These are phyloP conservation scores for Paecilomyces fulvus DNA, from an alignment of 2,329 filamentous ascomycete genomes.

Conservation along the genomic window DNA sequence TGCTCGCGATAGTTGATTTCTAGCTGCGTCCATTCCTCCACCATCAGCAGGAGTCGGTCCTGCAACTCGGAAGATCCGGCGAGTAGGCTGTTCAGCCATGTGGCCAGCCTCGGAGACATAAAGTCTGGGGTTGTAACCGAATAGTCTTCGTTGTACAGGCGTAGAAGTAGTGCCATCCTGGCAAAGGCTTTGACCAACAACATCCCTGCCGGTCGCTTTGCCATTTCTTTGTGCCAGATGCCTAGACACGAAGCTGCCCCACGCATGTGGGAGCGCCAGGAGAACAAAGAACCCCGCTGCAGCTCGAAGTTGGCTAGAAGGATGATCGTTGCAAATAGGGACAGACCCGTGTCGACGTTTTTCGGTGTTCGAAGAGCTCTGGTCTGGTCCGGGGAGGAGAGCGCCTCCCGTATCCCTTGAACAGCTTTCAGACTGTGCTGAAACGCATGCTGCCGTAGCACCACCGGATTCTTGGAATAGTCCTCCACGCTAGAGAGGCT, in stretches of 20 bases:
- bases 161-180: slow-evolving; percentile 9
- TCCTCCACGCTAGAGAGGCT: slow-evolving; percentile 3
- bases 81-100: slow-evolving; percentile 5
- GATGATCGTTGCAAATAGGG: slow-evolving; percentile 7
- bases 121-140: slow-evolving; percentile 6
- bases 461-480: neutral
- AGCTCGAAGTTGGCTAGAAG: slow-evolving; percentile 10
- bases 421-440: slow-evolving; percentile 8
- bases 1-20: slow-evolving; percentile 8
- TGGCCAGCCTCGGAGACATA: slow-evolving; percentile 3
- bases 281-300: slow-evolving; percentile 6
- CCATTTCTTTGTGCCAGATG: slow-evolving; percentile 2
- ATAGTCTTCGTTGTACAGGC: slow-evolving; percentile 8
- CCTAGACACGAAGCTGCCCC: slow-evolving; percentile 7
- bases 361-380: neutral
- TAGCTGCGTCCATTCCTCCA: slow-evolving; percentile 6
- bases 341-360: slow-evolving; percentile 2
- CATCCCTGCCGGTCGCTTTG: slow-evolving; percentile 5
- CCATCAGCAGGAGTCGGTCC: slow-evolving; percentile 5
- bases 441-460: slow-evolving; percentile 7
- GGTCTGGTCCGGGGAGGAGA: neutral
- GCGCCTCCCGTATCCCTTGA: slow-evolving; percentile 4
- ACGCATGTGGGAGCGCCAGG: slow-evolving; percentile 8
- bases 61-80: slow-evolving; percentile 3
- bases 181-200: slow-evolving; percentile 7